A percentile compares a stretch with the other conserved stretches of the same genome.
Conservation (phyloP, 164 flowering plant genomes). For the Magnolia changhungtana region DNA sequence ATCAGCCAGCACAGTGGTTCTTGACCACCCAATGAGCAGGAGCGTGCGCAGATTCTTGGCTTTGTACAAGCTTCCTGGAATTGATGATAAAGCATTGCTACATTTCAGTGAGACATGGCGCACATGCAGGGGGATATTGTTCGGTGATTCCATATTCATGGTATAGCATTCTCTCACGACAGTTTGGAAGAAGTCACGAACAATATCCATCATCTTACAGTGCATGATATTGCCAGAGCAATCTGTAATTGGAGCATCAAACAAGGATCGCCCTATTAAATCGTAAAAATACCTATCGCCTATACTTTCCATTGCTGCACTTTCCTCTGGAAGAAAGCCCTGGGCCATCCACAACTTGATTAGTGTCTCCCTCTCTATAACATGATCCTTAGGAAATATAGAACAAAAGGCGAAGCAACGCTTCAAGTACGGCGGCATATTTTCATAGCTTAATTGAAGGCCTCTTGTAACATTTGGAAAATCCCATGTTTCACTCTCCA, state of each 20-base stretch:
- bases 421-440: constrained; percentile 3
- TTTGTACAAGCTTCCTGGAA: background rate
- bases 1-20: background rate
- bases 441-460: constrained; percentile 11
- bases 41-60: background rate
- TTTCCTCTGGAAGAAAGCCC: background rate
- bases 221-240: background rate
- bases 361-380: background rate
- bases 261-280: constrained; percentile 10
- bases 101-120: background rate
- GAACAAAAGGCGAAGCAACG: constrained; percentile 13
- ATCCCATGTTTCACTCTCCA: constrained; percentile 10
- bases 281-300: constrained; percentile 6
- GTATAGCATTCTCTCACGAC: background rate
- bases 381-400: constrained; percentile 7
- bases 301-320: background rate
- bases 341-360: constrained; percentile 17
- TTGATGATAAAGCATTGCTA: background rate
- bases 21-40: background rate
- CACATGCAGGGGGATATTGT: background rate
- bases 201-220: constrained; percentile 7
- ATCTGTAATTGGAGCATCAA: background rate
- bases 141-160: background rate
- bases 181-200: constrained; percentile 2
- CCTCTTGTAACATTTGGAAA: background rate